Percentiles rank a stretch among this genome's conserved stretches.
Evolutionary conservation across 1,284 basidiomycete genomes (phyloP).

Genomic region (Microbotryum intermedium): DNA sequence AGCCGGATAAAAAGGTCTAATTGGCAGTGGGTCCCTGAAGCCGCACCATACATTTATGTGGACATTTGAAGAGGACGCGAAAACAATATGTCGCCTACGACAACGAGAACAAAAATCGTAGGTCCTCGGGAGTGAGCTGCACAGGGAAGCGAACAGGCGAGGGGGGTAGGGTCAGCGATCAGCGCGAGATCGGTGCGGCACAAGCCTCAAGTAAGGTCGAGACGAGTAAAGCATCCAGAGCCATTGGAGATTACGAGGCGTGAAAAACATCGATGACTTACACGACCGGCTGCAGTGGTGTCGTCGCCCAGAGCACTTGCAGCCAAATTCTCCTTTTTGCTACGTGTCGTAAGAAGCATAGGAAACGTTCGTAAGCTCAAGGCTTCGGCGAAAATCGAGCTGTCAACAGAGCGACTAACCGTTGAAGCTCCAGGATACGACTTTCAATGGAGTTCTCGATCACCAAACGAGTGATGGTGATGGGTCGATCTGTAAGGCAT

Average conservation of each 20-base stretch:
- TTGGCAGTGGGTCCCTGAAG: no score
- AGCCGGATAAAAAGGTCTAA: no score
- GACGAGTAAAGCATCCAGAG: no score
- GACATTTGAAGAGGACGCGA: no score
- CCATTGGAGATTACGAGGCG: no score
- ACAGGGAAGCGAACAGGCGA: neutral
- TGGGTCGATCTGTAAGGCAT: conserved; percentile 73
- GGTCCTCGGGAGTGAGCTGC: conserved; percentile 70
- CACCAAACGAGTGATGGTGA: conserved; percentile 86
- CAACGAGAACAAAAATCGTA: conserved; percentile 44
- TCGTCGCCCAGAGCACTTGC: conserved; percentile 28
- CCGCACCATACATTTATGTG: no score
- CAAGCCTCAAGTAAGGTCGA: no score
- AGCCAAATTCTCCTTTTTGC: conserved; percentile 57
- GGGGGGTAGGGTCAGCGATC: neutral
- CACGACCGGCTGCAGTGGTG: neutral
- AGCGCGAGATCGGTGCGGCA: no score
- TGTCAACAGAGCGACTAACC: no score
- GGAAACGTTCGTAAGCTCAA: no score
- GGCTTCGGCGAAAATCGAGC: no score
- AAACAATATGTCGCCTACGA: neutral
- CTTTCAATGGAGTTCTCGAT: conserved; percentile 71
- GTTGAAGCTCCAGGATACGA: no score
- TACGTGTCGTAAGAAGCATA: conserved; percentile 70
- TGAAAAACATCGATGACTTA: neutral